Evolutionary conservation across 768 basidiomycete genomes (phyloP).

Genomic region (Auricularia auricula-judae): DNA sequence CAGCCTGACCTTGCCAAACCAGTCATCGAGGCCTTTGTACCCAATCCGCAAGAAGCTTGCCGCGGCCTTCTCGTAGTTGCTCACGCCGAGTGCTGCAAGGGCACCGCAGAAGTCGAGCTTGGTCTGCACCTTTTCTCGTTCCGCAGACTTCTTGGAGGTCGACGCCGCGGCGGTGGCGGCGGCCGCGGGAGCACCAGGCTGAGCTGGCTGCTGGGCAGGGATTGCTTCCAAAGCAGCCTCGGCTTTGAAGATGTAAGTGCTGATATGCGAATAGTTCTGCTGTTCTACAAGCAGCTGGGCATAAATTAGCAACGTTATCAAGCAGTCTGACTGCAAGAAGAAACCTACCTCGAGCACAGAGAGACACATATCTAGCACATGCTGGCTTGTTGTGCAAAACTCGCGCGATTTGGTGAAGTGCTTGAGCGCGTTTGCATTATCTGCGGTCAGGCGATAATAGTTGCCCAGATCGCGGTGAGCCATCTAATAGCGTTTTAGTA

Average conservation of each 20-base stretch:
- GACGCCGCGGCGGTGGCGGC: constrained; percentile 11
- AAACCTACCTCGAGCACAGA: constrained; percentile 60
- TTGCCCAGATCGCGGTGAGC: constrained; percentile 81
- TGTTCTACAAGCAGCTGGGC: constrained; percentile 73
- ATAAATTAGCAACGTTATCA: background rate
- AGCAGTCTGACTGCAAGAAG: background rate
- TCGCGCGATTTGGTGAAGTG: constrained; percentile 88
- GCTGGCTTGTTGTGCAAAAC: constrained; percentile 81
- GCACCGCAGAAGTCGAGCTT: constrained; percentile 77
- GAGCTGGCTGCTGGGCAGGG: constrained; percentile 24
- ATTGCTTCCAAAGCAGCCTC: constrained; percentile 74
- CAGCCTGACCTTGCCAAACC: constrained; percentile 52
- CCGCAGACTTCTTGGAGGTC: constrained; percentile 34
- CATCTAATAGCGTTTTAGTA: constrained; percentile 48
- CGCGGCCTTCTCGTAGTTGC: constrained; percentile 74
- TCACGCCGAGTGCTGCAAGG: constrained; percentile 59
- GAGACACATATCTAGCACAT: constrained; percentile 89
- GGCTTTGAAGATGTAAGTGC: constrained; percentile 94
- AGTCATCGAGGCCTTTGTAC: constrained; percentile 59
- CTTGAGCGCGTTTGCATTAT: constrained; percentile 59
- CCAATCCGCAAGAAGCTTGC: constrained; percentile 59
- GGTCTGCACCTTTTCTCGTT: constrained; percentile 58
- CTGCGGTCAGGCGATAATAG: constrained; percentile 64
- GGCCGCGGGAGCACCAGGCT: constrained; percentile 9
- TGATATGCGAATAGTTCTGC: constrained; percentile 73